Conservation (phyloP, 108 stramenopile genomes). For the Fistulifera solaris region DNA sequence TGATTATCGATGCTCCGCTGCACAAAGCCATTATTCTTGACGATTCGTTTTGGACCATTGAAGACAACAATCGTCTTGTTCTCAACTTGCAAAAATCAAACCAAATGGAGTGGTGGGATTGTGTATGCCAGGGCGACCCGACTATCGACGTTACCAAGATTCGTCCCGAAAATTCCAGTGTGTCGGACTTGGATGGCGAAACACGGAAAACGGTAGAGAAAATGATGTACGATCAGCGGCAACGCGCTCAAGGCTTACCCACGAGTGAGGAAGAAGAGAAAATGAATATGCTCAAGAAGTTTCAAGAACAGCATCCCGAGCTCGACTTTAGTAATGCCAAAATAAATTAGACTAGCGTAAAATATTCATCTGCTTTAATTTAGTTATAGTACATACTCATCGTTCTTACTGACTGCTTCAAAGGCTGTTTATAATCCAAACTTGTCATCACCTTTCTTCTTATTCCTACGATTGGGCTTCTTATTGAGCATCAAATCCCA, state of each 20-base stretch:
- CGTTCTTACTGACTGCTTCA: not conserved
- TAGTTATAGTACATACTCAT: too few relatives aligned
- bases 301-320: slow-evolving; percentile 95
- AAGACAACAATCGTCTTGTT: slow-evolving; percentile 81
- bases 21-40: slow-evolving; percentile 87
- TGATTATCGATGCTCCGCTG: slow-evolving; percentile 79
- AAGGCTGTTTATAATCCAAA: not conserved
- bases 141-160: slow-evolving; percentile 94
- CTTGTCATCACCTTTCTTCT: not conserved
- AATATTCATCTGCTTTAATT: not conserved
- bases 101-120: slow-evolving; percentile 99
- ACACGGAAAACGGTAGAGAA: slow-evolving; percentile 99
- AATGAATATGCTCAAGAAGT: slow-evolving; percentile 85
- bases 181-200: slow-evolving; percentile 95
- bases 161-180: slow-evolving; percentile 92
- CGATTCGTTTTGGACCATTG: slow-evolving; percentile 99
- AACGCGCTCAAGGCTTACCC: slow-evolving; percentile 94
- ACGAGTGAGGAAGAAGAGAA: slow-evolving; percentile 95
- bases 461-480: slow-evolving; percentile 28
- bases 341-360: slow-evolving; percentile 40
- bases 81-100: slow-evolving; percentile 86
- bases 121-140: slow-evolving; percentile 81
- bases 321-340: slow-evolving; percentile 96
- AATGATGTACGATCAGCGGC: slow-evolving; percentile 99
- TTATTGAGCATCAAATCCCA: slow-evolving; percentile 76